These are phyloP conservation scores for Salix arbutifolia DNA, from an alignment of 345 rosid species.

Conservation along the genomic window DNA sequence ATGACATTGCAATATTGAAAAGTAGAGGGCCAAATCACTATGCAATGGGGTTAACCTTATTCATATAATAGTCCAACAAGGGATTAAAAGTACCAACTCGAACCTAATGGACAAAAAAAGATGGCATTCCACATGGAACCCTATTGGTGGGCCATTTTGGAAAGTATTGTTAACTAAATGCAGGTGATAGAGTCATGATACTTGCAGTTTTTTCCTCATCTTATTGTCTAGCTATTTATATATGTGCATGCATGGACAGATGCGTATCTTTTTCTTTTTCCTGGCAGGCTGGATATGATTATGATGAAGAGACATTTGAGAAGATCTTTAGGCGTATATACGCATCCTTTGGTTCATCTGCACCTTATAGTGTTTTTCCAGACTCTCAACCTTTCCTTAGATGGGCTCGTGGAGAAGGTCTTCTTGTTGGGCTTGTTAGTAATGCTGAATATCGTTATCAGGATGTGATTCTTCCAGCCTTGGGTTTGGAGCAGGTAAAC, in stretches of 20 bases:
- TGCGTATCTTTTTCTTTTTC: background rate
- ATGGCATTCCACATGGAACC: no score
- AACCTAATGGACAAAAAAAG: no score
- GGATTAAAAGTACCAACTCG: no score
- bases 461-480: slow-evolving; percentile 89
- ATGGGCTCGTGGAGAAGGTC: slow-evolving; percentile 70
- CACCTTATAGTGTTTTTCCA: slow-evolving; percentile 72
- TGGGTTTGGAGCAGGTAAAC: slow-evolving; percentile 71
- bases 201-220: no score
- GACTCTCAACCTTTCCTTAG: slow-evolving; percentile 81
- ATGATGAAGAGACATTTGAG: slow-evolving; percentile 88
- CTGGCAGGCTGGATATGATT: slow-evolving; percentile 88
- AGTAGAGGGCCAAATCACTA: background rate
- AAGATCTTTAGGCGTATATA: slow-evolving; percentile 78
- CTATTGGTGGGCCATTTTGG: no score
- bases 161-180: no score
- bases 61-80: no score
- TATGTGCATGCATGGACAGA: no score
- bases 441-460: slow-evolving; percentile 80
- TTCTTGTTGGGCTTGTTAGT: slow-evolving; percentile 74
- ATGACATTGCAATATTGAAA: background rate
- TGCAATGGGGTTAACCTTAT: background rate
- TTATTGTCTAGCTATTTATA: no score
- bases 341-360: slow-evolving; percentile 91
- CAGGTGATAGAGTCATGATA: no score